Conservation (phyloP, 2,329 filamentous ascomycete genomes). For the Cordyceps cateniannulata region DNA sequence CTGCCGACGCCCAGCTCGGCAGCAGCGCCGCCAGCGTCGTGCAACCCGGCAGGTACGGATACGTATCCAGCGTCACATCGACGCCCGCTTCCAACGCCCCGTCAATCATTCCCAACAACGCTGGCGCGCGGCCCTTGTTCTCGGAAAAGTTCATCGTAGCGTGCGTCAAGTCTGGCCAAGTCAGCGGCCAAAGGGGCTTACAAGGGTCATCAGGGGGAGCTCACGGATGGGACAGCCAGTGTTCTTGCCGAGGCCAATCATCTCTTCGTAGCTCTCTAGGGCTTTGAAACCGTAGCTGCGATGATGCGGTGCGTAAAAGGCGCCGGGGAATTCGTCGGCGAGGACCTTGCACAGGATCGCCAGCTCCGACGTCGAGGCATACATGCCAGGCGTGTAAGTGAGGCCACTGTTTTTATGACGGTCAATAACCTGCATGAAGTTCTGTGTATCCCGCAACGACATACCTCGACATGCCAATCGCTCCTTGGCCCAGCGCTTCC, state of each 20-base stretch:
- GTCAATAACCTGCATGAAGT: too few species aligned
- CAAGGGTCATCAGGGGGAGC: neutral
- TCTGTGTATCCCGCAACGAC: too few species aligned
- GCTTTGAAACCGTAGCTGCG: constrained; percentile 20
- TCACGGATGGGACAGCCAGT: constrained; percentile 21
- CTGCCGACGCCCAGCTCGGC: constrained; percentile 20
- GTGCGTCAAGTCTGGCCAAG: constrained; percentile 18
- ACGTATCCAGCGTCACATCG: constrained; percentile 21
- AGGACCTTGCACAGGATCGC: constrained; percentile 18
- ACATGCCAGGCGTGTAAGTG: constrained; percentile 22
- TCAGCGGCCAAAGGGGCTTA: neutral
- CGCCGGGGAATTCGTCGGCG: constrained; percentile 18
- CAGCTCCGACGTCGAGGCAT: constrained; percentile 21
- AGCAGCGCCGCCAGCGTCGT: constrained; percentile 19
- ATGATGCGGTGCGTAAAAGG: constrained; percentile 21
- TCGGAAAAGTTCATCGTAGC: constrained; percentile 21
- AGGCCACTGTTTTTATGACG: constrained; percentile 17
- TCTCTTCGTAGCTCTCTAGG: constrained; percentile 21
- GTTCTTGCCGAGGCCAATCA: constrained; percentile 18
- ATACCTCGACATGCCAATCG: constrained; percentile 21
- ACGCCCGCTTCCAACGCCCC: constrained; percentile 15
- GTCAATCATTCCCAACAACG: constrained; percentile 19
- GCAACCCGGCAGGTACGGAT: constrained; percentile 20
- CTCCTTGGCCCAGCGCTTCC: constrained; percentile 18
- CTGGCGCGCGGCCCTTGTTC: constrained; percentile 19